Evolutionary conservation across 2,329 filamentous ascomycete genomes (phyloP).

Genomic region (Rhinocladiella similis): DNA sequence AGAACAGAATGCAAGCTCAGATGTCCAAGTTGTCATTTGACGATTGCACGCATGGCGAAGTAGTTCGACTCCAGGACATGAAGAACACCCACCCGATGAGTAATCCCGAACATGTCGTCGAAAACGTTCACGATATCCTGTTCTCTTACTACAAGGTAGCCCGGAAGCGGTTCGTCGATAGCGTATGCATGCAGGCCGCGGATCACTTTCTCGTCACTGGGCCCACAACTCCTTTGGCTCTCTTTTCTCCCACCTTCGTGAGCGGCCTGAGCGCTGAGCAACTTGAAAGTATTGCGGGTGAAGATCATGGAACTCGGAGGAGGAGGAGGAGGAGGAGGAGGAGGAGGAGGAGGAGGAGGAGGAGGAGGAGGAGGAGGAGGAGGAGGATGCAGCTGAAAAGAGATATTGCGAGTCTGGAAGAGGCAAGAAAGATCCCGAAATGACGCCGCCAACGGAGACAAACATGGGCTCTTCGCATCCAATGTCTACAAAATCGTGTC

Average conservation of each 20-base stretch:
- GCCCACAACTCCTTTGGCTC: slow-evolving; percentile 50
- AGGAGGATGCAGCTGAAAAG: no score
- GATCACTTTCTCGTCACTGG: slow-evolving; percentile 56
- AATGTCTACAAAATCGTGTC: no score
- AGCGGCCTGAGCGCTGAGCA: slow-evolving; percentile 48
- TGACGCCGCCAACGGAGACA: no score
- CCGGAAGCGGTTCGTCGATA: slow-evolving; percentile 63
- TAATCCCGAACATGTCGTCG: slow-evolving; percentile 42
- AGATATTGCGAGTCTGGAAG: no score
- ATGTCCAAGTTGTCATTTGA: not conserved
- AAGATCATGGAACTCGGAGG: slow-evolving; percentile 43
- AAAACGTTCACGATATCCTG: slow-evolving; percentile 62
- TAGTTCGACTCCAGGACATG: slow-evolving; percentile 8
- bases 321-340: no score
- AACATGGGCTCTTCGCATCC: no score
- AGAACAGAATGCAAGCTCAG: slow-evolving; percentile 3
- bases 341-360: no score
- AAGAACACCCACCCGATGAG: slow-evolving; percentile 28
- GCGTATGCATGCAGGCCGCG: slow-evolving; percentile 59
- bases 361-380: no score
- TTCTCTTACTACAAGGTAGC: slow-evolving; percentile 63
- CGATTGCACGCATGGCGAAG: slow-evolving; percentile 1
- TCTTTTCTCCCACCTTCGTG: slow-evolving; percentile 56
- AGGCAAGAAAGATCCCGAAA: no score
- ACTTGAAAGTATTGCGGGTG: slow-evolving; percentile 59